Evolutionary conservation across 2,329 filamentous ascomycete species (phyloP).

Genomic region (Aquanectria penicillioides): DNA sequence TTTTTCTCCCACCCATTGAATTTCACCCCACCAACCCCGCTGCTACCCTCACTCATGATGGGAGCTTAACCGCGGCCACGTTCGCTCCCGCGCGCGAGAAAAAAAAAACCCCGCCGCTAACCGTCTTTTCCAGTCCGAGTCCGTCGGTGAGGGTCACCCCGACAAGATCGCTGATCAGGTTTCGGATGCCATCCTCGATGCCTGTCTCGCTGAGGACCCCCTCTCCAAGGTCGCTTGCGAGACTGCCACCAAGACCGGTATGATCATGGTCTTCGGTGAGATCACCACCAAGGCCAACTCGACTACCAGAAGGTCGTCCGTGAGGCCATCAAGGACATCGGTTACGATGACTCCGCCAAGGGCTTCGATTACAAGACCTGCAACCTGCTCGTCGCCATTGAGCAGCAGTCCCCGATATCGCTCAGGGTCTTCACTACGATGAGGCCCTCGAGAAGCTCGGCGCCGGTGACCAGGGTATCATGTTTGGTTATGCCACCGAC

Average conservation of each 20-base stretch:
- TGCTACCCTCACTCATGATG: constrained; percentile 22
- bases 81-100: not conserved
- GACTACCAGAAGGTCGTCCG: constrained; percentile 99
- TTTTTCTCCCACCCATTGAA: not conserved
- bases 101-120: constrained; percentile 35
- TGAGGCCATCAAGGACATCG: constrained; percentile 95
- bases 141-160: constrained; percentile 89
- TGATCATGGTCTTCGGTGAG: constrained; percentile 99
- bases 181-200: constrained; percentile 98
- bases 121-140: constrained; percentile 72
- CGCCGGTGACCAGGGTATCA: constrained; percentile 99
- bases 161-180: constrained; percentile 99
- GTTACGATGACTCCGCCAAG: constrained; percentile 96
- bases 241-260: constrained; percentile 99
- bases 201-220: constrained; percentile 92
- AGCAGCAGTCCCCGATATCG: constrained; percentile 99
- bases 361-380: constrained; percentile 99
- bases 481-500: constrained; percentile 99
- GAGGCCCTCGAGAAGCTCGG: constrained; percentile 97
- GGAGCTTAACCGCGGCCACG: constrained; percentile 15
- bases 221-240: constrained; percentile 99
- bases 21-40: constrained; percentile 12
- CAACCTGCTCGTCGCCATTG: constrained; percentile 98
- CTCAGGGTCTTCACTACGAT: constrained; percentile 98
- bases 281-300: constrained; percentile 96